Conservation (phyloP, 2,329 filamentous ascomycete genomes). For the Neurospora sp. region DNA sequence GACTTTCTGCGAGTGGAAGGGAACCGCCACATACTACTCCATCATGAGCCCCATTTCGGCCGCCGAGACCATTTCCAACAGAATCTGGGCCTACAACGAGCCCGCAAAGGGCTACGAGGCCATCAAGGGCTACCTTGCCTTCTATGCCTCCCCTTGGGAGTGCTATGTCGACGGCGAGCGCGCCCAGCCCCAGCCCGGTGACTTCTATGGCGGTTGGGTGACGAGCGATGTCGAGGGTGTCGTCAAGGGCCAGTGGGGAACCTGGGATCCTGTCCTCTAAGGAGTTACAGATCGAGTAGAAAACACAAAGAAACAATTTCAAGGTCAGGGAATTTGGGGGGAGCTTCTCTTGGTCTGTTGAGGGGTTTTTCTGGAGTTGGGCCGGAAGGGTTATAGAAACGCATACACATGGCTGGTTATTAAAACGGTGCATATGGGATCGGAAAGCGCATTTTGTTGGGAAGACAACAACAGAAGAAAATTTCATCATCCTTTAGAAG, state of each 20-base stretch:
- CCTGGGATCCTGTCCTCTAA: conserved; percentile 26
- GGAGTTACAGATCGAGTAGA: not conserved
- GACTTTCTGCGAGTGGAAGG: conserved; percentile 52
- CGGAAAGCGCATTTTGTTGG: not conserved
- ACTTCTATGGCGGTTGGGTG: conserved; percentile 57
- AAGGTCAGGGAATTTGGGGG: not conserved
- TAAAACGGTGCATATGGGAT: not conserved
- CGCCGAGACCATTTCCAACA: conserved; percentile 31
- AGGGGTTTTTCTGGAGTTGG: not conserved
- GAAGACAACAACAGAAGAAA: not conserved
- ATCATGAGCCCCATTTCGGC: conserved; percentile 29
- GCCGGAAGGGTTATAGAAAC: not conserved
- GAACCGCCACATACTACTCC: conserved; percentile 47
- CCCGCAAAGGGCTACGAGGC: conserved; percentile 41
- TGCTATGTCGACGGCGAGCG: conserved; percentile 52
- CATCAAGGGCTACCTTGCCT: conserved; percentile 46
- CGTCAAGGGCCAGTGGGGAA: conserved; percentile 32
- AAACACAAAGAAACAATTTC: not conserved
- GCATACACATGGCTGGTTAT: not conserved
- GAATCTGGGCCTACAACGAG: conserved; percentile 49
- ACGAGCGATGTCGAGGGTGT: conserved; percentile 48
- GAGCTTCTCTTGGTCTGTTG: not conserved
- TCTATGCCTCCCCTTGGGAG: conserved; percentile 52
- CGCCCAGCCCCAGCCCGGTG: conserved; percentile 48
- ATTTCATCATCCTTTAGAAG: not conserved